Evolutionary conservation across 345 rosid species (phyloP).

Genomic region (Eucalyptus marginata): DNA sequence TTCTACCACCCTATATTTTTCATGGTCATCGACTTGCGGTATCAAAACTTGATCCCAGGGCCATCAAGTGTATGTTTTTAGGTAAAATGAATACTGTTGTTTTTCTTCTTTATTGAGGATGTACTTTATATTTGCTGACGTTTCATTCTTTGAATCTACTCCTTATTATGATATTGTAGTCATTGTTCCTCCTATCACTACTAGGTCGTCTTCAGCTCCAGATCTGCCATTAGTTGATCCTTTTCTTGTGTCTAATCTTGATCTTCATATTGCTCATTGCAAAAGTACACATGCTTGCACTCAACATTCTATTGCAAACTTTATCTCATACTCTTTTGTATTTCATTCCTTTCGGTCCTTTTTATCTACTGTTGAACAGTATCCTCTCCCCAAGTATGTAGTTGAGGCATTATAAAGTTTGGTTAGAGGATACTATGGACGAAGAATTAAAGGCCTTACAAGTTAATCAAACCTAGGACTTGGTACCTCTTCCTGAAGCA

Average conservation of each 20-base stretch:
- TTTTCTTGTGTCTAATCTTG: too few relatives aligned
- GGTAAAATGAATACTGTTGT: background rate
- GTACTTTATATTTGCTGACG: background rate
- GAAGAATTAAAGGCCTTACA: too few relatives aligned
- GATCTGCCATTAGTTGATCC: too few relatives aligned
- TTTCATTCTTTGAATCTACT: background rate
- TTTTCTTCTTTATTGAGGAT: background rate
- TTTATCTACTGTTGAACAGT: background rate
- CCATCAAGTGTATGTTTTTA: too few relatives aligned
- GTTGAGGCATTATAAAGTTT: background rate
- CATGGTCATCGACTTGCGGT: background rate
- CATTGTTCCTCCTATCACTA: background rate
- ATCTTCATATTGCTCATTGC: too few relatives aligned
- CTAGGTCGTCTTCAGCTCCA: too few relatives aligned
- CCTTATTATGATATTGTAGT: background rate
- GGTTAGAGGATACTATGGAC: background rate
- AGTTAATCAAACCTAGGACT: too few relatives aligned
- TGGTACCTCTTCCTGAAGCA: too few relatives aligned
- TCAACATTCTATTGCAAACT: background rate
- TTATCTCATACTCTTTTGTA: background rate
- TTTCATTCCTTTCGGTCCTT: background rate
- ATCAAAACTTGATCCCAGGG: background rate
- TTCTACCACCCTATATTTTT: background rate
- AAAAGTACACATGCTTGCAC: background rate
- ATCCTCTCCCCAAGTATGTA: background rate